Base-by-base conservation (phyloP, 768 basidiomycete genomes). In the Termitomyces sp. region DNA sequence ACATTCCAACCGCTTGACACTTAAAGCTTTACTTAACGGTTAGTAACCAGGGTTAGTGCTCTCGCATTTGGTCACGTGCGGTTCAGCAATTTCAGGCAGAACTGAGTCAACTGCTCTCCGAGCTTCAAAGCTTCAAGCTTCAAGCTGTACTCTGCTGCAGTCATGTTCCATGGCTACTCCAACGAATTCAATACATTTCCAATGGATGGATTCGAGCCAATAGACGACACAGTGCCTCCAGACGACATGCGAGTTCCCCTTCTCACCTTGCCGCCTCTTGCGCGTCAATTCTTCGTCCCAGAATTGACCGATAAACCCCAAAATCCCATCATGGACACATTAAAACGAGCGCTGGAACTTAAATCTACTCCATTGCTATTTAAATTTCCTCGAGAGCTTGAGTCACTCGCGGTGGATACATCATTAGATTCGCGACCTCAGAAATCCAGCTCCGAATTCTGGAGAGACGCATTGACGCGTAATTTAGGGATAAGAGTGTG, bases 241-340 rank as follows among this genome's bases (percentile, higher is more conserved):
- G 61, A 71, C 29, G 65, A 65, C 21, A 69, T 84, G 21, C 69
- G 44, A 31, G 14, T 25, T 10, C 43, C 50, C 11, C 31, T 56
- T 4, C 42, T 57, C 43, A 34, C 42, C 32, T 41, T 62, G 35
- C 48, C 78, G 9, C 70, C 72, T 6, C 67, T 84, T 43, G 61
- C 68, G 16, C 74, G 81, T 0, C 68, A 59, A 14, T 90, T 91
- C 68, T 84, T 80, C 54, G 74, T 90, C n/a, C 85, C 88, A 10
- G 69, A 62, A n/a, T 70, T 92, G 44, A 71, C 77, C n/a, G 81
- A 90, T 57, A 83, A 80, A 60, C 89, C 90, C 3, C 90, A 91
- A 65, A 85, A 92, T 67, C 90, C 89, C 2, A 89, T 91, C 60
- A 73, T 91, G 68, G 84, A 87, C 42, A 71, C 76, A 17, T 59